Evolutionary conservation across 768 basidiomycete species (phyloP).

Genomic region (Tylopilus vinaceipallidus): DNA sequence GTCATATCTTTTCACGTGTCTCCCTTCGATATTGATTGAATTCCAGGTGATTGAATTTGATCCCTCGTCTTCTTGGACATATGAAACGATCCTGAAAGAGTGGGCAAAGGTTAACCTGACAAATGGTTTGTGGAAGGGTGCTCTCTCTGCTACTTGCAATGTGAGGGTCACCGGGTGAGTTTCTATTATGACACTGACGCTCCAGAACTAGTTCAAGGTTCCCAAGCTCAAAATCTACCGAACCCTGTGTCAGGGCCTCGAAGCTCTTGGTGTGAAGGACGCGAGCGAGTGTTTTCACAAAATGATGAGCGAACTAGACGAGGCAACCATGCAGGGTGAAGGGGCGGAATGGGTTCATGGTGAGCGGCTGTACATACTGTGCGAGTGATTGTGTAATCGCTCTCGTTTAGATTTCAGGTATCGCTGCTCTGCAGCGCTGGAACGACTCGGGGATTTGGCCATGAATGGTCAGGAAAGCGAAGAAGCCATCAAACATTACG

Average conservation of each 20-base stretch:
- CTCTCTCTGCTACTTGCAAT: neutral
- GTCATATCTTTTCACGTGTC: no score
- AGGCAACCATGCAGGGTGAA: neutral
- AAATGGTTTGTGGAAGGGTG: neutral
- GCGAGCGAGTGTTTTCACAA: neutral
- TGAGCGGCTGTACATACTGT: neutral
- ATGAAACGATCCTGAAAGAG: neutral
- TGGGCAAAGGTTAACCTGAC: neutral
- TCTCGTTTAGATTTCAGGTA: neutral
- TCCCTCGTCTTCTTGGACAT: neutral
- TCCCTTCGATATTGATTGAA: no score
- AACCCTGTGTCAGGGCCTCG: neutral
- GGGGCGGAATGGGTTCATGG: neutral
- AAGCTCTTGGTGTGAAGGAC: neutral
- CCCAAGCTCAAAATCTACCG: neutral
- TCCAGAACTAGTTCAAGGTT: neutral
- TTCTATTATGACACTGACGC: no score
- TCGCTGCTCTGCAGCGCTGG: neutral
- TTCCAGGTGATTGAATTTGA: neutral
- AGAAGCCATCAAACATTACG: neutral
- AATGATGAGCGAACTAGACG: neutral
- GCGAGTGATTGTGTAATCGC: neutral
- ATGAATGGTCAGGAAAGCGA: neutral
- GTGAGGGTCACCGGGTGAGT: no score
- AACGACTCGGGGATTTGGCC: neutral